Percentiles rank a stretch among this genome's conserved stretches.
These are phyloP conservation scores for Fusarium mundagurra DNA, from an alignment of 2,329 filamentous ascomycete species.

Conservation along the genomic window DNA sequence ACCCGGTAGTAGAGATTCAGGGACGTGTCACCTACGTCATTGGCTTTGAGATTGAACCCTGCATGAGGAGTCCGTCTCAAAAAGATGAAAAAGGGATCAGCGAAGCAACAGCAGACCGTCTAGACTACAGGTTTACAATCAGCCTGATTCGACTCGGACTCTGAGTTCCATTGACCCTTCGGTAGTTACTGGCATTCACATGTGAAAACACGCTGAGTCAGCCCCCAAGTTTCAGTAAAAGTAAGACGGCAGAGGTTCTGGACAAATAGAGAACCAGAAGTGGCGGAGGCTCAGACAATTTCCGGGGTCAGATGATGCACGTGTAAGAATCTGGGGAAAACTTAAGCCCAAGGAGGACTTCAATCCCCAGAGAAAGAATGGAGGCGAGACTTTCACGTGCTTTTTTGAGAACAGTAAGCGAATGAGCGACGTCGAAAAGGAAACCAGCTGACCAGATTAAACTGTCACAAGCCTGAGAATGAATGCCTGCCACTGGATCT, in stretches of 20 bases:
- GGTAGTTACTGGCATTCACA: conserved; percentile 1
- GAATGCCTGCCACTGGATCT: conserved; percentile 17
- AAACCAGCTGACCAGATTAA: conserved; percentile 28
- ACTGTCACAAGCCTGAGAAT: conserved; percentile 30
- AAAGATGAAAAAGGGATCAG: neutral
- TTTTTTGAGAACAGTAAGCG: conserved; percentile 11
- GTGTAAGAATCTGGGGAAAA: conserved; percentile 36
- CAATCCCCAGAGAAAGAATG: conserved; percentile 1
- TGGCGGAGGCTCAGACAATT: conserved; percentile 32
- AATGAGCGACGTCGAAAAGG: conserved; percentile 14
- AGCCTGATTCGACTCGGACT: neutral
- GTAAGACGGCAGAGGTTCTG: conserved; percentile 3
- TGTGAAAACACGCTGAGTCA: conserved; percentile 30
- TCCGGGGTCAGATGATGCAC: conserved; percentile 36
- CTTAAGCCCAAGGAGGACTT: conserved; percentile 16
- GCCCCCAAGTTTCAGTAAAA: conserved; percentile 5
- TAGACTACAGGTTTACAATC: neutral
- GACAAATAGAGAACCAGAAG: conserved; percentile 8
- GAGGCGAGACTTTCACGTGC: conserved; percentile 32
- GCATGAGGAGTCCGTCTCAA: neutral
- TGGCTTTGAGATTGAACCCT: neutral
- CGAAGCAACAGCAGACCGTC: neutral
- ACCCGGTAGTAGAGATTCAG: neutral
- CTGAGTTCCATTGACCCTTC: neutral
- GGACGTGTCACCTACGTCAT: neutral